phyloP scores from a whole-genome alignment of 2,329 filamentous ascomycete genomes.

The Ophiosphaerella herpotricha region DNA sequence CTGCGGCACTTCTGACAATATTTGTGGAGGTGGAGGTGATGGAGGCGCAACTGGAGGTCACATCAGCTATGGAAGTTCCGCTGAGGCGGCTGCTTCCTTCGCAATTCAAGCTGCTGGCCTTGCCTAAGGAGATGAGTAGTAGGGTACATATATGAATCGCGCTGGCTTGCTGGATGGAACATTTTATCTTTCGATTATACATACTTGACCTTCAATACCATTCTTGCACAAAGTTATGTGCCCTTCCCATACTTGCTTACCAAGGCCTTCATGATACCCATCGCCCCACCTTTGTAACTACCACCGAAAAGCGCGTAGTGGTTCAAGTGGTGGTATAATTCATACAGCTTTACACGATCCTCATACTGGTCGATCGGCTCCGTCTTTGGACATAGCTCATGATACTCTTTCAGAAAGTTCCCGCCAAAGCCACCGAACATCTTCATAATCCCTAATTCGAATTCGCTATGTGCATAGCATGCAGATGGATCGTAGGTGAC shows the following conservation, averaged over 20 bases:
- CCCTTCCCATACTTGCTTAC: conserved; percentile 67
- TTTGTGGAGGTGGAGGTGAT: conserved; percentile 20
- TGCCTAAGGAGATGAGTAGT: conserved; percentile 4
- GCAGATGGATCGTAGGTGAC: conserved; percentile 82
- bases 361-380: conserved; percentile 82
- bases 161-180: conserved; percentile 1
- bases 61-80: conserved; percentile 28
- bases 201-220: conserved; percentile 7
- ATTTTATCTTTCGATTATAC: conserved; percentile 6
- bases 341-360: conserved; percentile 81
- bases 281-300: conserved; percentile 74
- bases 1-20: conserved; percentile 28
- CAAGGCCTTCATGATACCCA: conserved; percentile 78
- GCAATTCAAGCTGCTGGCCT: conserved; percentile 31
- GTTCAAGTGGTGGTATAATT: conserved; percentile 90
- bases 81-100: conserved; percentile 31
- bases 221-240: conserved; percentile 1
- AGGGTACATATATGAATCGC: neutral
- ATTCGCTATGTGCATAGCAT: conserved; percentile 87
- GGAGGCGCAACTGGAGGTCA: conserved; percentile 33
- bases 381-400: conserved; percentile 73
- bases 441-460: conserved; percentile 89
- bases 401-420: conserved; percentile 77
- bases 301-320: conserved; percentile 85
- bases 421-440: conserved; percentile 91